These are phyloP conservation scores for Dorcoceras hygrometricum DNA, from an alignment of 257 asterid genomes.

Conservation along the genomic window DNA sequence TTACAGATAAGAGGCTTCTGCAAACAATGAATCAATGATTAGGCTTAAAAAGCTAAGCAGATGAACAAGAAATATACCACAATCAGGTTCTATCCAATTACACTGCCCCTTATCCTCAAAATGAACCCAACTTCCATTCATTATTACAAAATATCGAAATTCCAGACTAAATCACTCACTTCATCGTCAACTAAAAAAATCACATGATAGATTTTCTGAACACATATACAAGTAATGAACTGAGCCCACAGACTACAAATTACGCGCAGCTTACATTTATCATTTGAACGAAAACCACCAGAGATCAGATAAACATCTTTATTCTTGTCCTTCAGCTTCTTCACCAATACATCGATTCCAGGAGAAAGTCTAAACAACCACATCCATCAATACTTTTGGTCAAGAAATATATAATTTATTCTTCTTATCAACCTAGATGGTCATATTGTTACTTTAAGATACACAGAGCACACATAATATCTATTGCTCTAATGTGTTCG, in stretches of 20 bases:
- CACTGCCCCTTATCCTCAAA: no score
- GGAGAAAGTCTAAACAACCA: slow-evolving; percentile 69
- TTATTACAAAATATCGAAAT: no score
- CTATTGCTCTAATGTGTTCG: neutral
- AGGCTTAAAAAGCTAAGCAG: no score
- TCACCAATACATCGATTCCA: slow-evolving; percentile 75
- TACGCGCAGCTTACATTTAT: slow-evolving; percentile 59
- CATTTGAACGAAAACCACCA: slow-evolving; percentile 97
- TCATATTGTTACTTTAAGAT: neutral
- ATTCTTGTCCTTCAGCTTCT: slow-evolving; percentile 57
- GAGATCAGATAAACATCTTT: slow-evolving; percentile 74
- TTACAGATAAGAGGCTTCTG: no score
- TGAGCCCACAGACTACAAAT: slow-evolving; percentile 12
- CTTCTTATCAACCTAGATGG: neutral
- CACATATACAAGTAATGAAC: slow-evolving; percentile 7
- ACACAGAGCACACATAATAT: neutral
- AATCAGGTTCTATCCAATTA: no score
- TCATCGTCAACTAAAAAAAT: no score
- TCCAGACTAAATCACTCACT: no score
- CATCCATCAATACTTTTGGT: slow-evolving; percentile 5
- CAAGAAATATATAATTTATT: neutral
- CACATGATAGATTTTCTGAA: neutral
- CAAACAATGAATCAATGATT: no score
- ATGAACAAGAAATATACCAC: no score
- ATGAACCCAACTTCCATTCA: no score